Conservation (phyloP, 2,329 filamentous ascomycete species). For the Paramyrothecium sp. region DNA sequence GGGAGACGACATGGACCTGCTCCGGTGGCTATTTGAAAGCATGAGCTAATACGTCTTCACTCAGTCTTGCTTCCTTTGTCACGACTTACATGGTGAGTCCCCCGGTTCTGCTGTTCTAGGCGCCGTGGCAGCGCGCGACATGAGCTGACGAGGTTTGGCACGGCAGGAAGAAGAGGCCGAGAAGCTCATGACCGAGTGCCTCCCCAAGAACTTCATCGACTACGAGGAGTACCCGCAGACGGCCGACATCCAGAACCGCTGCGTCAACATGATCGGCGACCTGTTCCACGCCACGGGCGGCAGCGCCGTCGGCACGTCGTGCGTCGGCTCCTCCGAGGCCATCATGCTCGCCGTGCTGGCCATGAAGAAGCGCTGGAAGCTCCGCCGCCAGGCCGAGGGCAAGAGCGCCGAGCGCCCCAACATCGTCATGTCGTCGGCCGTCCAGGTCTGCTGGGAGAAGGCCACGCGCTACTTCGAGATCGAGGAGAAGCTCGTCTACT, state of each 20-base stretch:
- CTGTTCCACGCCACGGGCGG: conserved; percentile 78
- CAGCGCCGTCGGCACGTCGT: conserved; percentile 80
- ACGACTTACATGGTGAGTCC: conserved; percentile 85
- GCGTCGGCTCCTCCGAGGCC: conserved; percentile 85
- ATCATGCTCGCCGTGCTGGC: conserved; percentile 82
- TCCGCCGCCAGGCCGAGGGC: conserved; percentile 77
- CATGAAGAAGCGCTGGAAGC: conserved; percentile 95
- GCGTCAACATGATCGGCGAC: conserved; percentile 85
- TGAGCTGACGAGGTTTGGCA: conserved; percentile 1
- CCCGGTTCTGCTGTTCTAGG: no score
- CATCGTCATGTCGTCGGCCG: conserved; percentile 92
- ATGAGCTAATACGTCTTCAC: conserved; percentile 1
- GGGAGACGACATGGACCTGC: conserved; percentile 13
- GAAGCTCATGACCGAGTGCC: conserved; percentile 89
- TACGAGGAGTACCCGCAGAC: conserved; percentile 83
- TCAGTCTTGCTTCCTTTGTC: conserved; percentile 84
- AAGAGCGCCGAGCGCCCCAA: conserved; percentile 82
- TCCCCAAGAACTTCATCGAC: conserved; percentile 94
- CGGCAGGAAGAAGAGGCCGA: conserved; percentile 85
- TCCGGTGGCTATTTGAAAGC: neutral
- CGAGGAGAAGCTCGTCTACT: conserved; percentile 79
- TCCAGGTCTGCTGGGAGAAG: conserved; percentile 98
- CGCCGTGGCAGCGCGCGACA: no score
- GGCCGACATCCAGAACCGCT: conserved; percentile 87
- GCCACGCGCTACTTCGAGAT: conserved; percentile 86